Conservation (phyloP, 768 basidiomycete genomes). For the Trametes cingulata region DNA sequence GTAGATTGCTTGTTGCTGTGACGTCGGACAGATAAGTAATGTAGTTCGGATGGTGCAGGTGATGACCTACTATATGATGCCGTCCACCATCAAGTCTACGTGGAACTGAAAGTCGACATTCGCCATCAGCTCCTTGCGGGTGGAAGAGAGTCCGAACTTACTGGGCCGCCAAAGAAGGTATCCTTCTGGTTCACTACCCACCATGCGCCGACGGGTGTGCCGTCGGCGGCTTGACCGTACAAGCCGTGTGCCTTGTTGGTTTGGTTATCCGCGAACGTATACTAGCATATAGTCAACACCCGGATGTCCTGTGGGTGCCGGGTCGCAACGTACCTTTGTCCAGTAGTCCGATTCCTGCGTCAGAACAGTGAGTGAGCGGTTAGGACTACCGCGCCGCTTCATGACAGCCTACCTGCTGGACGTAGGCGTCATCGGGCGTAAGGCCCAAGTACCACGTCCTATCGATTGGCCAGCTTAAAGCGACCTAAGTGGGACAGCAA, state of each 20-base stretch:
- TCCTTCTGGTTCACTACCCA: slow-evolving; percentile 34
- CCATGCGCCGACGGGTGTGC: slow-evolving; percentile 29
- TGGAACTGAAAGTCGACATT: slow-evolving; percentile 3
- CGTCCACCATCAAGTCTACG: slow-evolving; percentile 23
- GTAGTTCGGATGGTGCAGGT: too few species aligned
- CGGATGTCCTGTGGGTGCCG: too few species aligned
- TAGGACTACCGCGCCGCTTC: not conserved
- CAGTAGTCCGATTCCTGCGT: slow-evolving; percentile 31
- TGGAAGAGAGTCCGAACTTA: not conserved
- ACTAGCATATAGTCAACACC: slow-evolving; percentile 14
- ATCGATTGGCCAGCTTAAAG: not conserved
- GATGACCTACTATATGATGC: slow-evolving; percentile 21
- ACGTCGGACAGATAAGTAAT: too few species aligned
- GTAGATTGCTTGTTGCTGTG: slow-evolving; percentile 21
- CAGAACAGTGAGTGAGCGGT: not conserved
- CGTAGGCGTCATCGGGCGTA: slow-evolving; percentile 29
- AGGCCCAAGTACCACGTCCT: slow-evolving; percentile 33
- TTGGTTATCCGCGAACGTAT: slow-evolving; percentile 33
- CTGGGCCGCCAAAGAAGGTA: slow-evolving; percentile 26
- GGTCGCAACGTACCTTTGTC: slow-evolving; percentile 22
- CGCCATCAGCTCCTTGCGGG: not conserved
- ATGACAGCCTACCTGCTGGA: slow-evolving; percentile 17
- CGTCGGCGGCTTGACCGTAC: slow-evolving; percentile 12
- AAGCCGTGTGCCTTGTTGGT: slow-evolving; percentile 34
- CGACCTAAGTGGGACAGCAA: too few species aligned